Conservation (phyloP, 2,329 filamentous ascomycete species). For the Teratosphaeria viscida region DNA sequence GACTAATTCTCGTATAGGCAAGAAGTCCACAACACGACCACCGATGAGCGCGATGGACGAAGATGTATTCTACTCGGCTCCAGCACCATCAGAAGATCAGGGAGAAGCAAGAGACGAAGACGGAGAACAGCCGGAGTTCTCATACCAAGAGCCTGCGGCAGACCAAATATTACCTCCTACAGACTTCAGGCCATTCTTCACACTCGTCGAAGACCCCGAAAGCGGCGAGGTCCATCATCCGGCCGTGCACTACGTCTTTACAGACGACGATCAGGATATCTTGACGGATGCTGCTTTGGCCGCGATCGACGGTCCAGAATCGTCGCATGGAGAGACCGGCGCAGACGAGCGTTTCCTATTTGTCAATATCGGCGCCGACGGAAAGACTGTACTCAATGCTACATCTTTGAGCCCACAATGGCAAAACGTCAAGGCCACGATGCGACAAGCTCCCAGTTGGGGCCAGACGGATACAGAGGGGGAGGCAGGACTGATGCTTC, state of each 20-base stretch:
- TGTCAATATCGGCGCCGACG: slow-evolving; percentile 40
- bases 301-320: slow-evolving; percentile 41
- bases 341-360: slow-evolving; percentile 46
- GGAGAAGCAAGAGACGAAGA: background rate
- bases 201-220: slow-evolving; percentile 67
- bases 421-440: slow-evolving; percentile 48
- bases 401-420: slow-evolving; percentile 66
- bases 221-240: slow-evolving; percentile 71
- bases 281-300: slow-evolving; percentile 56
- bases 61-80: background rate
- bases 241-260: slow-evolving; percentile 82
- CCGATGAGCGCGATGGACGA: background rate
- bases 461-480: slow-evolving; percentile 39
- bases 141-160: slow-evolving; percentile 2
- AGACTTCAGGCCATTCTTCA: slow-evolving; percentile 72
- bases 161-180: slow-evolving; percentile 22
- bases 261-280: slow-evolving; percentile 75
- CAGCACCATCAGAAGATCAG: background rate
- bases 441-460: slow-evolving; percentile 54
- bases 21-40: background rate
- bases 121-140: background rate
- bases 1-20: background rate
- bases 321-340: slow-evolving; percentile 1
- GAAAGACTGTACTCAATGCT: slow-evolving; percentile 51
- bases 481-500: slow-evolving; percentile 47